A percentile compares a stretch with the other conserved stretches of the same genome.
Conservation (phyloP, 1,139 yeast species). For the Saccharomyces hybrid region DNA sequence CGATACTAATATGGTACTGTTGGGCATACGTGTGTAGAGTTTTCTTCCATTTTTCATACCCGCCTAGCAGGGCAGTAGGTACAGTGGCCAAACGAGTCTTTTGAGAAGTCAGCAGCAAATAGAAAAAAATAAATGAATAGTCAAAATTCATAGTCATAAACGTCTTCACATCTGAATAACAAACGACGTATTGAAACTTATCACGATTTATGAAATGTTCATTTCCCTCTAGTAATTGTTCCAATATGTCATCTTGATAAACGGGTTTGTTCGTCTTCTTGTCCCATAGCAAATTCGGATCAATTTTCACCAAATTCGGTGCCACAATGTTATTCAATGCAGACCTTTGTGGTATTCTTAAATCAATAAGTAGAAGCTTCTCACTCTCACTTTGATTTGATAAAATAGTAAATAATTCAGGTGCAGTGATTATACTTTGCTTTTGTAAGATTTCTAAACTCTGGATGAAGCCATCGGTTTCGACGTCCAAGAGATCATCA, state of each 20-base stretch:
- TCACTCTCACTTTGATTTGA: conserved; percentile 15
- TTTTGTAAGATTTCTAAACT: conserved; percentile 23
- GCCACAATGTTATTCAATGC: conserved; percentile 46
- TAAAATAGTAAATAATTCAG: conserved; percentile 26
- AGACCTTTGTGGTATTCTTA: conserved; percentile 44
- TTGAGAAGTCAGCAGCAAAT: conserved; percentile 20
- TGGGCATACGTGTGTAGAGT: conserved; percentile 17
- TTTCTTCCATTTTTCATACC: conserved; percentile 32
- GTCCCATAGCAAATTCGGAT: conserved; percentile 40
- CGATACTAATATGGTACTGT: conserved; percentile 14
- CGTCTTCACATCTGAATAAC: conserved; percentile 41
- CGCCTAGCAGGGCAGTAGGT: conserved; percentile 28
- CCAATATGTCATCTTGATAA: conserved; percentile 37
- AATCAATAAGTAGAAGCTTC: conserved; percentile 45
- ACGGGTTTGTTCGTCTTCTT: conserved; percentile 23
- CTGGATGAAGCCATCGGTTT: conserved; percentile 15
- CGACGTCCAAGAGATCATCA: conserved; percentile 7
- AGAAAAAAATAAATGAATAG: conserved; percentile 27
- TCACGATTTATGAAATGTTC: conserved; percentile 40
- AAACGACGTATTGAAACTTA: conserved; percentile 46
- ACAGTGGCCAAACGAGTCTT: conserved; percentile 13
- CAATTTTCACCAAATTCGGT: conserved; percentile 48
- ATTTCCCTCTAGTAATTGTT: conserved; percentile 32
- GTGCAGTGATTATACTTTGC: conserved; percentile 28
- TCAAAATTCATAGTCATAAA: conserved; percentile 32